Percentiles rank a stretch among this genome's conserved stretches.
phyloP scores from a whole-genome alignment of 2,329 filamentous ascomycete genomes.

The Xylaria digitata region DNA sequence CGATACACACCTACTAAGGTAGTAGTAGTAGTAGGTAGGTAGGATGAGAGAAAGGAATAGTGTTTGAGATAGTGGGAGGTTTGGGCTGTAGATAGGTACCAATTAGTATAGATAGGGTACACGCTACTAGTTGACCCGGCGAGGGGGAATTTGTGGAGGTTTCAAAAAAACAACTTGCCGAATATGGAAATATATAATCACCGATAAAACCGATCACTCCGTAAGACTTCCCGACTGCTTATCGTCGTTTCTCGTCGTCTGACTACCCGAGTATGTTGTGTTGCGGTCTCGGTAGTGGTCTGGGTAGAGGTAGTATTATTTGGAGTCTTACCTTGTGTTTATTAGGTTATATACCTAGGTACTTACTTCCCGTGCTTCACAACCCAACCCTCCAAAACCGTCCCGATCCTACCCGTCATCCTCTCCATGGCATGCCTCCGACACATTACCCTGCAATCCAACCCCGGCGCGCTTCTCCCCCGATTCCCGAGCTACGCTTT shows the following conservation, averaged over 20 bases:
- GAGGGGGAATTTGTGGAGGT: neutral
- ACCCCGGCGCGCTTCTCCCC: slow-evolving; percentile 36
- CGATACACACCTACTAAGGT: no score
- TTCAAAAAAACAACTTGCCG: slow-evolving; percentile 14
- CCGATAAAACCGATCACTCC: slow-evolving; percentile 31
- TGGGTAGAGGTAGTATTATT: no score
- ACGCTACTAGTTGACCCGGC: no score
- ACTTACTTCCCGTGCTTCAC: slow-evolving; percentile 4
- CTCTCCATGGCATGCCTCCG: slow-evolving; percentile 36
- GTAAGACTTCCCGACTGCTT: neutral
- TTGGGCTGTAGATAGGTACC: no score
- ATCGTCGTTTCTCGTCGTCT: slow-evolving; percentile 14
- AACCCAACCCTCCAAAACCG: slow-evolving; percentile 5
- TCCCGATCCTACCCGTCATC: slow-evolving; percentile 12
- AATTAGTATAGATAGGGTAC: no score
- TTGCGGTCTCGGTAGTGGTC: no score
- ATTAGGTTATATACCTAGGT: no score
- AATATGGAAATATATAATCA: slow-evolving; percentile 30
- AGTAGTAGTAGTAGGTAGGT: no score
- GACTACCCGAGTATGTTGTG: neutral
- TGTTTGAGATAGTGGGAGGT: no score
- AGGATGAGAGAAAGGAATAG: no score
- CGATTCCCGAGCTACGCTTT: slow-evolving; percentile 53
- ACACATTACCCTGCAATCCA: slow-evolving; percentile 40
- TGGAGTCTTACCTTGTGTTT: neutral